Percentiles rank a stretch among this genome's conserved stretches.
These are phyloP conservation scores for Vinca major DNA, from an alignment of 305 asterid species.

Conservation along the genomic window DNA sequence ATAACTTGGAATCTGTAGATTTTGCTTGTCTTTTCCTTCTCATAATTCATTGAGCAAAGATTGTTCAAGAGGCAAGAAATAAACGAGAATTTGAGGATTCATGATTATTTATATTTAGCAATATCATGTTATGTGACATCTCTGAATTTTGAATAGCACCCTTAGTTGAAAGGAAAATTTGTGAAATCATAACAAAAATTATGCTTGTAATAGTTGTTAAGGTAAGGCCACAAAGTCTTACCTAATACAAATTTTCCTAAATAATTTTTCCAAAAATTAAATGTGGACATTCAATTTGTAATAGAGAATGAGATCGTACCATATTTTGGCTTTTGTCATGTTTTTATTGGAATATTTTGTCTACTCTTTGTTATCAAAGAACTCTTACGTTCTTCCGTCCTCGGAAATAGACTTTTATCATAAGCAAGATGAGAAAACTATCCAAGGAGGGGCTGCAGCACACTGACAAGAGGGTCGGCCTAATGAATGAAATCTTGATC, in stretches of 20 bases:
- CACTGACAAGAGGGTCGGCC: constrained; percentile 86
- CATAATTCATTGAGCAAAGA: no score
- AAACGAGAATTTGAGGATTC: no score
- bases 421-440: constrained; percentile 76
- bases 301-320: no score
- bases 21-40: no score
- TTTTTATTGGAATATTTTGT: background rate
- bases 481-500: constrained; percentile 84
- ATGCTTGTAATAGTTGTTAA: background rate
- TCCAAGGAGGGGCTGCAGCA: constrained; percentile 81
- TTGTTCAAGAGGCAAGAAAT: no score
- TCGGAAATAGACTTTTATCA: constrained; percentile 47
- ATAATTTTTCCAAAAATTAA: background rate
- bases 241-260: background rate
- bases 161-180: no score
- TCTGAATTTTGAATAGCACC: no score
- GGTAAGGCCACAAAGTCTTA: background rate
- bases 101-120: no score
- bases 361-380: background rate
- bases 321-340: background rate
- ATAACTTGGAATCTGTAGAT: no score
- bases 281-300: background rate
- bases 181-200: background rate
- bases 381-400: background rate
- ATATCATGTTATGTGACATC: no score